Evolutionary conservation across 768 basidiomycete species (phyloP), one percentile per base, ranked within the genome.

Genomic region (Lactifluus subvellereus): DNA sequence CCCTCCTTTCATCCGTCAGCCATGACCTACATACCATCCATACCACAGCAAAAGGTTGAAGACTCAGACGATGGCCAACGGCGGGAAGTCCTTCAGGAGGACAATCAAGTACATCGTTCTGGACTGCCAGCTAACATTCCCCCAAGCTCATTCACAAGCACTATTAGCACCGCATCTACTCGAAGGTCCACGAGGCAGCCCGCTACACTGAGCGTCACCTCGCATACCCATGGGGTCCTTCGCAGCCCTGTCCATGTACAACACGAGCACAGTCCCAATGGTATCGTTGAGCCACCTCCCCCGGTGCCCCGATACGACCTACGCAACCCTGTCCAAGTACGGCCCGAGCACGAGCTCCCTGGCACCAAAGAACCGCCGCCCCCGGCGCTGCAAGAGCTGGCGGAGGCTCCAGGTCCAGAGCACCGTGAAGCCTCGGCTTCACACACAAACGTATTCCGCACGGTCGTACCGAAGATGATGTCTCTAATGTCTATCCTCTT

Each of bases 401-500:
- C 32, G 8, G 30, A 7, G 5, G n/a, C 11, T 18, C 32, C 40
- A 49, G 20, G 32, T 37, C n/a, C 37, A 9, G 13, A 49, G 7
- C 27, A 40, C 16, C 2, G 22, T 18, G 6, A 35, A 18, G 11
- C 33, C 27, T 45, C 49, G 27, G 3, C 18, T 1, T 4, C 43
- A 86, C 70, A 32, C 22, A 68, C 81, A 30, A 81, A 83, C 67
- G 72, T 91, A 38, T 30, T 85, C 60, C 70, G 70, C 47, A 75
- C 72, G 20, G 78, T 82, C 0, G 67, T 88, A 47, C 70, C 73
- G 14, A 76, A 83, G 33, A 76, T 88, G 60, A 80, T 82, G 45
- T 75, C 69, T 59, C 88, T 87, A 1, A 76, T 91, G 13, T 78
- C 79, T 5, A 56, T 85, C 62, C 67, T 86, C 30, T 79, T 80